A percentile compares a stretch with the other conserved stretches of the same genome.
phyloP scores from a whole-genome alignment of 495 filamentous ascomycete species.

The Patellaria atrata region DNA sequence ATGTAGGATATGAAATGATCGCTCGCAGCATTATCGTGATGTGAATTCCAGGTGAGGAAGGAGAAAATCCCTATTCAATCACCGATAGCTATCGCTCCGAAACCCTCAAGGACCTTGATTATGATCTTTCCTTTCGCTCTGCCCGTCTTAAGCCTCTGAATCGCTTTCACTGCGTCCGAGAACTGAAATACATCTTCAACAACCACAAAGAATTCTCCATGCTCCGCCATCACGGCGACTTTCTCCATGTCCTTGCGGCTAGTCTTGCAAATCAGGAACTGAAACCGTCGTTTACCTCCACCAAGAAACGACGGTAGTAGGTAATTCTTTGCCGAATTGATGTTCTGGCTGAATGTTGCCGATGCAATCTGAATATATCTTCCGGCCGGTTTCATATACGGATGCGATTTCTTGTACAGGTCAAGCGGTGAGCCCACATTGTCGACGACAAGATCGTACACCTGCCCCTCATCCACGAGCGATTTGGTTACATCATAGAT shows the following conservation, averaged over 20 bases:
- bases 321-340: constrained; percentile 23
- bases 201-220: constrained; percentile 46
- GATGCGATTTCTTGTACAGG: constrained; percentile 41
- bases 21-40: no score
- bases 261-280: constrained; percentile 30
- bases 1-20: no score
- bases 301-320: constrained; percentile 44
- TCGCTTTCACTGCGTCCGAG: constrained; percentile 47
- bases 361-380: constrained; percentile 40
- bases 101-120: constrained; percentile 46
- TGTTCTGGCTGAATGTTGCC: constrained; percentile 10
- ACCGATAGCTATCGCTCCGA: no score
- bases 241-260: constrained; percentile 34
- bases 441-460: constrained; percentile 47
- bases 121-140: constrained; percentile 57
- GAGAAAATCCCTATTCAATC: no score
- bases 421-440: constrained; percentile 38
- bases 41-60: no score
- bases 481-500: constrained; percentile 33
- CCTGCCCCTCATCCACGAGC: constrained; percentile 34
- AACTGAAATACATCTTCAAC: constrained; percentile 48
- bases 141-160: constrained; percentile 45
- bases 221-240: constrained; percentile 44
- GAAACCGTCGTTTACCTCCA: constrained; percentile 45
- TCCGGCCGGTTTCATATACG: constrained; percentile 39